Evolutionary conservation across 257 asterid genomes (phyloP), one percentile per base, ranked within the genome.

Genomic region (Nicotiana obtusifolia): DNA sequence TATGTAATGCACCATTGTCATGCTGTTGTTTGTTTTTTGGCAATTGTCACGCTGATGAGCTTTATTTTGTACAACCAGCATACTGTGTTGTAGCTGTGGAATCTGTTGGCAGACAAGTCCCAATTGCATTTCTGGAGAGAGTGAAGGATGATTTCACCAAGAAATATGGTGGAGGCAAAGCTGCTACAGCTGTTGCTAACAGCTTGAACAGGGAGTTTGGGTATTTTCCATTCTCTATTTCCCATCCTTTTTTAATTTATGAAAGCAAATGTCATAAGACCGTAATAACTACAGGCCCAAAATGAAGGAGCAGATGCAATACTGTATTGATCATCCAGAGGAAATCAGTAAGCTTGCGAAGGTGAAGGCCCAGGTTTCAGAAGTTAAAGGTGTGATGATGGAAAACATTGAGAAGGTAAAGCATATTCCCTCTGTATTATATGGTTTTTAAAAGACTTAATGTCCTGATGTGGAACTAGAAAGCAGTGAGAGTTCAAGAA

Each of bases 321-420:
- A 91, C 77, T 95, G 98, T 78, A 95, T 92, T 84, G 97, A 93
- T 88, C 95, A 95, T 84, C 98, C 99, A 28, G 99, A 95, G 77
- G 99, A 95, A 90, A 86, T 95, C 86, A 95, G 88, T 83, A 93
- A 95, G 89, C 87, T 95, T 65, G 73, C 99, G 4, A 89, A 93
- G 90, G 98, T 95, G 88, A 92, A 93, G 88, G 98, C 98, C 84
- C 99, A 93, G 88, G 98, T 95, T 86, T 84, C 97, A 19, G 98
- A 95, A 92, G 99, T 95, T 78, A 95, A 95, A 84, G 99, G 98
- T 66, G 99, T 95, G 86, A 95, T 95, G 99, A 95, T 93, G 97
- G 99, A 95, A 81, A 95, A 95, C 84, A 95, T 95, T 66, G 99
- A 95, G 86, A 95, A 95, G 97, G 99, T 91, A 81, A 59, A 67